Base-by-base conservation (phyloP, 805 yeast genomes). In the Schwanniomyces polymorphus region DNA sequence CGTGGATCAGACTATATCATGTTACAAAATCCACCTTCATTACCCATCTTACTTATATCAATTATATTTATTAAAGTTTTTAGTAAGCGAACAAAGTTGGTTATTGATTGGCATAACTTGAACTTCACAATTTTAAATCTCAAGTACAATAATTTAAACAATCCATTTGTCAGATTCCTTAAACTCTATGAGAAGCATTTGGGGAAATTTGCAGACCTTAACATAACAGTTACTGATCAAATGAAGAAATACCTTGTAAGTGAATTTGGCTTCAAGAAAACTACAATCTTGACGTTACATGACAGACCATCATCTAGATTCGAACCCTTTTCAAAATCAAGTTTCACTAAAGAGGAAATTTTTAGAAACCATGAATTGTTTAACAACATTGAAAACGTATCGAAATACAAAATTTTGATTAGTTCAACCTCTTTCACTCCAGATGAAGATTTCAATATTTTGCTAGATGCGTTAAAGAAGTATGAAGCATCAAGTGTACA, bases 91-190 rank as follows among this genome's bases (percentile, higher is more conserved):
- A 74, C 91, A 4, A 76, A 78, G 58, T 65, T 92, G 21, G 76
- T 94, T 17, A 80, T 94, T 42, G 99, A 94, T 67, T 94, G 99
- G 99, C 99, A 94, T 66, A 94, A 94, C 65, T 74, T 94, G 56
- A 96, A 95, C 35, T 92, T 81, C 64, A 80, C 96, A 1, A 88
- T 94, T 25, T 67, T 94, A 47, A 84, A 86, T 44, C 62, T 92
- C 59, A 82, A 82, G 55, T 81, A 82, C 54, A 60, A 75, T 4
- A 75, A 75, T 46, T 61, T 66, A 42, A 67, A 65, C 28, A 88
- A 88, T 59, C 84, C 86, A 0, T 64, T 88, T 45, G 95, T 91
- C 2, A 63, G 70, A 43, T 27, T 82, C 2, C 77, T 88, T 60
- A 79, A 71, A 46, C 47, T 67, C 6, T 86, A 91, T 58, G 99